Evolutionary conservation across 768 basidiomycete genomes (phyloP).

Genomic region (Collybia nuda): DNA sequence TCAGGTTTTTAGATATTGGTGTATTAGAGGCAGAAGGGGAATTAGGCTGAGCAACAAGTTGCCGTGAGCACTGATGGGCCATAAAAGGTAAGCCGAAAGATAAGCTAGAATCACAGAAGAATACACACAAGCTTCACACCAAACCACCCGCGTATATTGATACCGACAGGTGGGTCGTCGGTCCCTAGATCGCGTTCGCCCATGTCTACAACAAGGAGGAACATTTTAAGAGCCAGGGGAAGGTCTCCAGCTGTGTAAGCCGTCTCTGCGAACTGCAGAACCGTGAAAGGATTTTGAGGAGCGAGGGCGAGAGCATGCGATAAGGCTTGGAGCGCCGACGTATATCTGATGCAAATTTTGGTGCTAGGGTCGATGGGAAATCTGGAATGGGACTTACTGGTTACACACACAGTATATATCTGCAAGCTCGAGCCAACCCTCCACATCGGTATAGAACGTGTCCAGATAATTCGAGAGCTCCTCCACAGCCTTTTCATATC

Average conservation of each 20-base stretch:
- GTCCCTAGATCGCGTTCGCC: constrained; percentile 49
- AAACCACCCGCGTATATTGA: constrained; percentile 76
- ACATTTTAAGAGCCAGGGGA: constrained; percentile 76
- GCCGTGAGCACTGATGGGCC: constrained; percentile 53
- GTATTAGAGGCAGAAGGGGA: constrained; percentile 59
- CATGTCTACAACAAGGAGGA: constrained; percentile 80
- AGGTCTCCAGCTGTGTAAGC: constrained; percentile 80
- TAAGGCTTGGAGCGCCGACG: constrained; percentile 68
- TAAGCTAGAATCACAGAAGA: neutral
- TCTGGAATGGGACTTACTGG: constrained; percentile 50
- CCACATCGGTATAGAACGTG: constrained; percentile 84
- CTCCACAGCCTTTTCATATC: constrained; percentile 63
- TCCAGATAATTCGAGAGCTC: constrained; percentile 77
- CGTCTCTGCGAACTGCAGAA: constrained; percentile 85
- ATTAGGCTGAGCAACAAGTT: constrained; percentile 42
- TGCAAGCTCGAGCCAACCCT: constrained; percentile 86
- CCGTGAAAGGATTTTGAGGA: constrained; percentile 84
- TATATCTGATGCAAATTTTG: constrained; percentile 51
- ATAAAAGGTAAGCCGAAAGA: neutral
- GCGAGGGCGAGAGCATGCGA: constrained; percentile 81
- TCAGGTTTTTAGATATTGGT: constrained; percentile 51
- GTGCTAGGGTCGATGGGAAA: neutral
- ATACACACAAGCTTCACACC: constrained; percentile 75
- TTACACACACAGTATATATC: constrained; percentile 75
- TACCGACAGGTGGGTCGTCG: constrained; percentile 47